phyloP scores from a whole-genome alignment of 345 rosid genomes.

The Atalantia buxifolia region DNA sequence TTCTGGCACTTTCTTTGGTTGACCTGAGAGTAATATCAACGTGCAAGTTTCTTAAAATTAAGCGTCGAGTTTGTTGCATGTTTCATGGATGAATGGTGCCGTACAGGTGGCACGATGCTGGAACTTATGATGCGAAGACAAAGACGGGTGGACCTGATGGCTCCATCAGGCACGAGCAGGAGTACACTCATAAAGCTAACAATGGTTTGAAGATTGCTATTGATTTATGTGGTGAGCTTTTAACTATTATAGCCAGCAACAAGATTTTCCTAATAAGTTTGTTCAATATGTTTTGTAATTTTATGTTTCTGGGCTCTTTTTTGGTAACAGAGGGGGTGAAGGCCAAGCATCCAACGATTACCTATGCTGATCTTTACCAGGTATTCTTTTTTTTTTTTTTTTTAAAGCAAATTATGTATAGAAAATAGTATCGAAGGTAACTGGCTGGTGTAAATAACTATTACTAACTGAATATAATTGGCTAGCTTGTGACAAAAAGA shows the following conservation, averaged over 20 bases:
- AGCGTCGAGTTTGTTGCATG: background rate
- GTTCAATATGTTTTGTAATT: no score
- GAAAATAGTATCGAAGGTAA: no score
- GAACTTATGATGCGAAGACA: slow-evolving; percentile 75
- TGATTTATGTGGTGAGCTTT: slow-evolving; percentile 60
- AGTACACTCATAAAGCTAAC: slow-evolving; percentile 48
- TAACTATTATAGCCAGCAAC: background rate
- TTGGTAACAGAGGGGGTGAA: slow-evolving; percentile 57
- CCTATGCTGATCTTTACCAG: slow-evolving; percentile 87
- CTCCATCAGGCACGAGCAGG: slow-evolving; percentile 57
- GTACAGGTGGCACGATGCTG: slow-evolving; percentile 85
- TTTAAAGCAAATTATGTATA: background rate
- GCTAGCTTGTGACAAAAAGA: background rate
- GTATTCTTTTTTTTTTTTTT: slow-evolving; percentile 17
- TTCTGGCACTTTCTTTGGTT: background rate
- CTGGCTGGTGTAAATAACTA: no score
- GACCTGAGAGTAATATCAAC: no score
- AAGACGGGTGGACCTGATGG: slow-evolving; percentile 93
- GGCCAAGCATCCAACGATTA: slow-evolving; percentile 53
- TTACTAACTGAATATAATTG: background rate
- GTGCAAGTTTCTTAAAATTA: no score
- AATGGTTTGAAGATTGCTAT: slow-evolving; percentile 63
- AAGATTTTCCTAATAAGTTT: no score
- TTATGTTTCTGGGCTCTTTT: slow-evolving; percentile 18
- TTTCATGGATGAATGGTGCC: background rate